These are phyloP conservation scores for Fraxinus baroniana DNA, from an alignment of 305 asterid genomes.

Conservation along the genomic window DNA sequence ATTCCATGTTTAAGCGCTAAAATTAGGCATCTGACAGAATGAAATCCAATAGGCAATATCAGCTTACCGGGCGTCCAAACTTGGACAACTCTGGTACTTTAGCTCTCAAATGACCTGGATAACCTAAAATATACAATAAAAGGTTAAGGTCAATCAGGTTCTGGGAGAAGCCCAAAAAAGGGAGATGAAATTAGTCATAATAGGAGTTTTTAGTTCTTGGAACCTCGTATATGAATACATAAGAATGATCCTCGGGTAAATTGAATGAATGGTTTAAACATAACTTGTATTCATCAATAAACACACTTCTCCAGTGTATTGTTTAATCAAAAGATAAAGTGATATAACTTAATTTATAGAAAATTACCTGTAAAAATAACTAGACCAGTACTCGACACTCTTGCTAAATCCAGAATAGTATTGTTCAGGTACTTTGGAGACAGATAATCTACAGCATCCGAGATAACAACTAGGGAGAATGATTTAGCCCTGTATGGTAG, in stretches of 20 bases:
- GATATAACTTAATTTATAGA: not conserved
- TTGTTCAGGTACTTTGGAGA: conserved; percentile 49
- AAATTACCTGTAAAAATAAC: conserved; percentile 41
- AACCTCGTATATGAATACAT: not conserved
- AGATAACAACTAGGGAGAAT: conserved; percentile 46
- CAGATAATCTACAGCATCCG: conserved; percentile 48
- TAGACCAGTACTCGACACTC: conserved; percentile 45
- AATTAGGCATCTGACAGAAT: not conserved
- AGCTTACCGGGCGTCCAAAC: conserved; percentile 50
- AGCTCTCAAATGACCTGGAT: conserved; percentile 32
- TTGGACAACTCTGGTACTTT: conserved; percentile 40
- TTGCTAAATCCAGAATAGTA: conserved; percentile 50
- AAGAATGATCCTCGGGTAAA: not conserved
- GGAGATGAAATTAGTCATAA: no score
- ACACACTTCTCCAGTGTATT: not conserved
- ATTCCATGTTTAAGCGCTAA: not conserved
- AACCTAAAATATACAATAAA: conserved; percentile 27
- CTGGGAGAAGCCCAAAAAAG: no score
- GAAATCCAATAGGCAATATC: not conserved
- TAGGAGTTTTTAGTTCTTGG: no score
- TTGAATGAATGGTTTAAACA: not conserved
- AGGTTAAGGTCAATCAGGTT: not conserved
- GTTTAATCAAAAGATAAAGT: not conserved
- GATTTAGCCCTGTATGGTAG: conserved; percentile 45
- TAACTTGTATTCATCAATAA: not conserved